Base-by-base conservation (phyloP, 257 asterid genomes). In the Capsicum baccatum region DNA sequence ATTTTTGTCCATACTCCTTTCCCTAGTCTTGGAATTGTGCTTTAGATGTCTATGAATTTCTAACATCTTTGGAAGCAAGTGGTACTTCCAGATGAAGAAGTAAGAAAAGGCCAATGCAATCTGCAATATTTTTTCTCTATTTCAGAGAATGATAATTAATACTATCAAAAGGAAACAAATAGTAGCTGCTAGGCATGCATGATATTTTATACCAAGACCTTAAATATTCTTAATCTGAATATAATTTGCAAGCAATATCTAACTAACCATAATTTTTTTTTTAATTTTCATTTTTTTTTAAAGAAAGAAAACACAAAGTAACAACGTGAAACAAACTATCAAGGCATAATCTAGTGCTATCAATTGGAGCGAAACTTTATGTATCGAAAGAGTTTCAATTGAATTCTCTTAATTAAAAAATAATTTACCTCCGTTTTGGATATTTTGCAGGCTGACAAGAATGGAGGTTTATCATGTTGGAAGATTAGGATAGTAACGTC, bases 241-340 rank as follows among this genome's bases (percentile, higher is more conserved):
- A 26, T 26, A 26, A 26, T 26, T 67, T 85, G 82, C 81, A 70
- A 83, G 70, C 83, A 83, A 71, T 71, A 67, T 50, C 79, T 44
- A 85, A 63, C 79, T 70, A 70, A 81, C 63, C 63, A 78, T 26
- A 54, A 52, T 33, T 15, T 26, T 63, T 60, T 63, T 5, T 63
- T 0, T n/a, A 9, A 8, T 39, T 6, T 16, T 5, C 8, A 79
- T 8, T 7, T 60, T n/a, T 59, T 19, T n/a, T 0, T 37, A 0
- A 19, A 39, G 59, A 60, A 37, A 8, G 37, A 62, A 5, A 3
- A 47, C 26, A 9, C 8, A 81, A 60, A 60, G 6, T 47, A 44
- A 47, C 79, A 0, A 71, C 13, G 56, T 19, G 16, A 71, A 71
- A 44, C 16, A n/a, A 17, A 70, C 3, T 71, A 71, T 9, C 17